These are phyloP conservation scores for Psilocybe azurescens DNA, from an alignment of 768 basidiomycete genomes.

Conservation along the genomic window DNA sequence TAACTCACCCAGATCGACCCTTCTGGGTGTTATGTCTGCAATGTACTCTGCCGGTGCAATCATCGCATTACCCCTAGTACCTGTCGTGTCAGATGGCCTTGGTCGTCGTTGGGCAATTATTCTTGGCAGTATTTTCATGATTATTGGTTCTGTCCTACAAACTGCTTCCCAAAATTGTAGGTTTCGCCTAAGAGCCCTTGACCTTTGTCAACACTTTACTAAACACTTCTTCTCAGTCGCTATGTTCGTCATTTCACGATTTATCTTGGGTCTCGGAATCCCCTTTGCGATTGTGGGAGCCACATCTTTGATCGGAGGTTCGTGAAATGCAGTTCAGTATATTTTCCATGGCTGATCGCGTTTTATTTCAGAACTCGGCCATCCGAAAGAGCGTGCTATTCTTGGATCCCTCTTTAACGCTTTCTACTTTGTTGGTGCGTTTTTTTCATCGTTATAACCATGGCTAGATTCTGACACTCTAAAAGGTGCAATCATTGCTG, in stretches of 20 bases:
- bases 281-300: slow-evolving; percentile 68
- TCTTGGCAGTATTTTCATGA: slow-evolving; percentile 55
- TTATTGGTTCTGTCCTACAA: slow-evolving; percentile 51
- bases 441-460: neutral
- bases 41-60: slow-evolving; percentile 69
- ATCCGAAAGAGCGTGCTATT: slow-evolving; percentile 72
- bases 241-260: slow-evolving; percentile 63
- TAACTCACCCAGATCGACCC: slow-evolving; percentile 54
- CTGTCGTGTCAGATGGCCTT: slow-evolving; percentile 52
- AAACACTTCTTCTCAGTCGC: slow-evolving; percentile 40
- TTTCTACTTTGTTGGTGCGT: slow-evolving; percentile 60
- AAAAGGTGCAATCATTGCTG: slow-evolving; percentile 61
- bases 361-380: slow-evolving; percentile 54
- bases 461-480: neutral
- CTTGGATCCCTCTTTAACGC: slow-evolving; percentile 69
- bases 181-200: neutral
- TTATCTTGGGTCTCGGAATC: slow-evolving; percentile 63
- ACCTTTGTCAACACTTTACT: neutral
- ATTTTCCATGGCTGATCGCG: neutral
- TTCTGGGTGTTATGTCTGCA: slow-evolving; percentile 61
- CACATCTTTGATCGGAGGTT: slow-evolving; percentile 65
- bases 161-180: slow-evolving; percentile 55
- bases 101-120: slow-evolving; percentile 57
- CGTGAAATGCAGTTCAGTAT: neutral
- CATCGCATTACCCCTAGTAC: slow-evolving; percentile 56